These are phyloP conservation scores for Fusarium subtropicale DNA, from an alignment of 2,329 filamentous ascomycete species.

Conservation along the genomic window DNA sequence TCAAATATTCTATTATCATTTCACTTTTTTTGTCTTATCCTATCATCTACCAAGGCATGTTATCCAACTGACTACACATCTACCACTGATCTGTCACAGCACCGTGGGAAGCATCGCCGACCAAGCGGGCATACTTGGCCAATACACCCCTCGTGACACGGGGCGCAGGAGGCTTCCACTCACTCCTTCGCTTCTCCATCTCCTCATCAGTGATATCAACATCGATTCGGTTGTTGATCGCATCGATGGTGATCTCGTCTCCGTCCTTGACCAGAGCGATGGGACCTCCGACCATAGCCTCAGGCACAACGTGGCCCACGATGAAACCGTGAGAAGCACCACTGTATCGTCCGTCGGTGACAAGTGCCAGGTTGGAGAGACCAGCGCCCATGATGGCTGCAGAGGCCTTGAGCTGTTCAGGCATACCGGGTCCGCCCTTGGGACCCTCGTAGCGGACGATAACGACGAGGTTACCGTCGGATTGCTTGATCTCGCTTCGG, in stretches of 20 bases:
- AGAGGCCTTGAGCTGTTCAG: conserved; percentile 88
- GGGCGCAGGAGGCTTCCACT: conserved; percentile 78
- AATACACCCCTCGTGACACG: conserved; percentile 84
- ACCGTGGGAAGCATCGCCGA: conserved; percentile 91
- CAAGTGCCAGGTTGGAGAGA: conserved; percentile 86
- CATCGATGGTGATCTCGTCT: conserved; percentile 88
- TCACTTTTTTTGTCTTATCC: conserved; percentile 14
- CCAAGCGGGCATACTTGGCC: conserved; percentile 89
- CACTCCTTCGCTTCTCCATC: conserved; percentile 69
- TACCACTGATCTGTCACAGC: conserved; percentile 79
- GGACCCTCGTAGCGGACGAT: conserved; percentile 95
- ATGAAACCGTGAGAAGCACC: conserved; percentile 94
- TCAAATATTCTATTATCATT: conserved; percentile 16
- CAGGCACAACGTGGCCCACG: conserved; percentile 91
- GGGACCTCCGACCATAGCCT: conserved; percentile 88
- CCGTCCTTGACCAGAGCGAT: conserved; percentile 85
- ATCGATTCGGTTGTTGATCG: conserved; percentile 80
- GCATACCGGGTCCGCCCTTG: conserved; percentile 95
- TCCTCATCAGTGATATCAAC: conserved; percentile 75
- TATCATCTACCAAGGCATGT: not conserved
- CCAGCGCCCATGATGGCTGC: conserved; percentile 94
- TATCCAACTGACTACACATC: not conserved
- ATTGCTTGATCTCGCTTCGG: conserved; percentile 65
- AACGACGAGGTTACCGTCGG: conserved; percentile 82
- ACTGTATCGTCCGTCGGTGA: conserved; percentile 91